Percentiles rank a stretch among this genome's conserved stretches.
phyloP scores from a whole-genome alignment of 2,329 filamentous ascomycete genomes.

The Arthrobotrys musiformis region DNA sequence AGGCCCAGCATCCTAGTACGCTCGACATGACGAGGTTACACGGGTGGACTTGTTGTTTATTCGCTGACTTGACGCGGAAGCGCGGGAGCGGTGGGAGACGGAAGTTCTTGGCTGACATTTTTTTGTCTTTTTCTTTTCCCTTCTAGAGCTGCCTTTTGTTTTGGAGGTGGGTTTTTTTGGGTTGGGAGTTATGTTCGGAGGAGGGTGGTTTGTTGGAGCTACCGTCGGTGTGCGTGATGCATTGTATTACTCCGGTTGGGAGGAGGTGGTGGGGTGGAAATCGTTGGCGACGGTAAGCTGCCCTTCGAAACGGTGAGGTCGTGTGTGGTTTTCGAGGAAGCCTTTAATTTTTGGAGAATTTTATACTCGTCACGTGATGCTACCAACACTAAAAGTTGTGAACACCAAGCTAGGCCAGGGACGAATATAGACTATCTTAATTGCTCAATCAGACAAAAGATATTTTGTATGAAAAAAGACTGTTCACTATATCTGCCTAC shows the following conservation, averaged over 20 bases:
- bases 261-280: neutral
- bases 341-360: slow-evolving; percentile 27
- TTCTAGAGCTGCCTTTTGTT: neutral
- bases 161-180: neutral
- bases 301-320: neutral
- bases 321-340: slow-evolving; percentile 10
- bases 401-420: neutral
- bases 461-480: too few relatives aligned
- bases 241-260: slow-evolving; percentile 1
- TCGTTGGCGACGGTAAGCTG: neutral
- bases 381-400: too few relatives aligned
- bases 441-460: neutral
- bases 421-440: neutral
- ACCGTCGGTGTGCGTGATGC: slow-evolving; percentile 28
- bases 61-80: slow-evolving; percentile 73
- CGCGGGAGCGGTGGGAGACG: slow-evolving; percentile 71
- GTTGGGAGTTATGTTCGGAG: neutral
- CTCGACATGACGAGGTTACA: slow-evolving; percentile 75
- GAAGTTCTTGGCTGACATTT: slow-evolving; percentile 58
- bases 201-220: neutral
- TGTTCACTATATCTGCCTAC: too few relatives aligned
- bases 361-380: slow-evolving; percentile 40
- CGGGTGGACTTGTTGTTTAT: slow-evolving; percentile 72
- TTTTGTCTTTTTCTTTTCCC: neutral
- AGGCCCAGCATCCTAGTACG: slow-evolving; percentile 68